A percentile compares a stretch with the other conserved stretches of the same genome.
These are phyloP conservation scores for Aegilops speltoides DNA, from an alignment of 176 grass and related monocot genomes.

Conservation along the genomic window DNA sequence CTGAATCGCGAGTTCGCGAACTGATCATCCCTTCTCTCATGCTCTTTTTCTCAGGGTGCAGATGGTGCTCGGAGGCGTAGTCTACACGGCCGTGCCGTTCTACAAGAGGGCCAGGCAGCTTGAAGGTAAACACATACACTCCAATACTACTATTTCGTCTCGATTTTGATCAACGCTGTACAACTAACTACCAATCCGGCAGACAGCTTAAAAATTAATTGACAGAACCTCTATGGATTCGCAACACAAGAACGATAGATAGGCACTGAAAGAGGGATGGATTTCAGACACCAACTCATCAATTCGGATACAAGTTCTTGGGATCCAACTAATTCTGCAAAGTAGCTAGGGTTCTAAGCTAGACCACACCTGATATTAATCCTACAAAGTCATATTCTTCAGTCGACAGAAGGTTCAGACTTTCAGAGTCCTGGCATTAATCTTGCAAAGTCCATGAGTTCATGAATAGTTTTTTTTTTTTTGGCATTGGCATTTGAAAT, in stretches of 20 bases:
- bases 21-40: background rate
- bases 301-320: background rate
- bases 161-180: background rate
- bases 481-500: background rate
- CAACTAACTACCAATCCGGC: background rate
- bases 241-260: background rate
- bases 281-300: background rate
- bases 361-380: background rate
- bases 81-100: constrained; percentile 52
- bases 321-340: background rate
- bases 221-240: background rate
- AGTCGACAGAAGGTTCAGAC: background rate
- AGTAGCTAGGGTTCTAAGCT: background rate
- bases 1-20: background rate
- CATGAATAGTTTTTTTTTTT: background rate
- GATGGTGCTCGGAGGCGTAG: constrained; percentile 45
- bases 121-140: constrained; percentile 37
- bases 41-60: constrained; percentile 35
- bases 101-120: constrained; percentile 44
- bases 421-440: background rate
- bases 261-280: background rate
- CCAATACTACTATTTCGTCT: background rate
- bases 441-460: background rate
- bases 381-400: background rate
- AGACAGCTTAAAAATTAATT: background rate